Conservation (phyloP, 768 basidiomycete genomes). For the Pilatotrama ljubarskyi region DNA sequence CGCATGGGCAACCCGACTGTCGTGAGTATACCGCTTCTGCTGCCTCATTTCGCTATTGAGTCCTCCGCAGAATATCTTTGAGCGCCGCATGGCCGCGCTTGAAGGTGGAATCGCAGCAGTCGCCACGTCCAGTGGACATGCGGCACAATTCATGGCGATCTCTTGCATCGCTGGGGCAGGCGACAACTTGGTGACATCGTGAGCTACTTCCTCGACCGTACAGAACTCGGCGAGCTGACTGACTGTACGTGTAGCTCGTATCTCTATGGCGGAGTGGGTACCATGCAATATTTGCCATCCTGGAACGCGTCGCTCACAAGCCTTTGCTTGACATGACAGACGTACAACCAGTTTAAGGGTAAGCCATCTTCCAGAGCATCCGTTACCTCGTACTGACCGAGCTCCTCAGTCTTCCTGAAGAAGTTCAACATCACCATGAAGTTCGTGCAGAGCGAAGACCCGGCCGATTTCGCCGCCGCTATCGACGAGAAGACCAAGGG, state of each 20-base stretch:
- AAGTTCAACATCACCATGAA: constrained; percentile 66
- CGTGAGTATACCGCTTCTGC: constrained; percentile 36
- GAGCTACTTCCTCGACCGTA: constrained; percentile 25
- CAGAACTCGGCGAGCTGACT: neutral
- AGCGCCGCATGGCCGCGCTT: constrained; percentile 74
- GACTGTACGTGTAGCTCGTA: constrained; percentile 43
- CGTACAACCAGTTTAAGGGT: constrained; percentile 78
- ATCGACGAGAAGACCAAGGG: constrained; percentile 85
- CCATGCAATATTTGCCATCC: neutral
- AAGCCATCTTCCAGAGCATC: neutral
- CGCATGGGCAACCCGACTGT: constrained; percentile 71
- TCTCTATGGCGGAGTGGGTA: constrained; percentile 67
- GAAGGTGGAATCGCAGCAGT: constrained; percentile 79
- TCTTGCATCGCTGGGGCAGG: constrained; percentile 59
- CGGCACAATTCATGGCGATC: constrained; percentile 77
- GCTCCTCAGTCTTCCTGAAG: constrained; percentile 58
- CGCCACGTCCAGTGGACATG: constrained; percentile 72
- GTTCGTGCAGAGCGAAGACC: constrained; percentile 59
- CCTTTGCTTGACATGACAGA: constrained; percentile 30
- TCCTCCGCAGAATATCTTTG: constrained; percentile 64
- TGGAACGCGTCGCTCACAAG: neutral
- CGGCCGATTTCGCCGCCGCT: constrained; percentile 60
- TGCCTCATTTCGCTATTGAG: neutral
- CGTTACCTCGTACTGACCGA: neutral
- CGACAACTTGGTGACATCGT: constrained; percentile 80